These are phyloP conservation scores for Blastobotrys aristatus DNA, from an alignment of 1,139 yeast species.

Conservation along the genomic window DNA sequence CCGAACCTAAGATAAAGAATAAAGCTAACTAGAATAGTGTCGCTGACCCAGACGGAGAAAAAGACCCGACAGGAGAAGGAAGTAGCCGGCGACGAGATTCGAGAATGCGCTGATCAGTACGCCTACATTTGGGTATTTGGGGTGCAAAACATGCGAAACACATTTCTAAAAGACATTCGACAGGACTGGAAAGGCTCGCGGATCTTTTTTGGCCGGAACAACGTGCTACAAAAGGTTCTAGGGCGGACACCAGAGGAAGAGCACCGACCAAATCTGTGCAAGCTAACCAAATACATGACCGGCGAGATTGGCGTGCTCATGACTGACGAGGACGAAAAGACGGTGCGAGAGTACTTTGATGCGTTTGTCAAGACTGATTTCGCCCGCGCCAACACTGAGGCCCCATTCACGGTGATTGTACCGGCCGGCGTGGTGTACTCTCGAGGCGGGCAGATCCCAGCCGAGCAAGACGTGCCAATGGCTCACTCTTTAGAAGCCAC, in stretches of 20 bases:
- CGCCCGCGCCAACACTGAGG: conserved; percentile 80
- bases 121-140: conserved; percentile 80
- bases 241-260: conserved; percentile 88
- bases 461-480: conserved; percentile 93
- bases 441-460: conserved; percentile 87
- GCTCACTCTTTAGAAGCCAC: conserved; percentile 94
- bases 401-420: conserved; percentile 77
- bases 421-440: conserved; percentile 92
- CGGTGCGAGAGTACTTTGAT: conserved; percentile 78
- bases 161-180: conserved; percentile 89
- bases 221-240: conserved; percentile 86
- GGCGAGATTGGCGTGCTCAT: conserved; percentile 86
- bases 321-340: conserved; percentile 79
- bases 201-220: conserved; percentile 83
- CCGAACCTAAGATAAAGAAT: not conserved
- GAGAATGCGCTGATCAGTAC: conserved; percentile 71
- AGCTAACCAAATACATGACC: conserved; percentile 51
- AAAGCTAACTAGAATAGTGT: conserved; percentile 43
- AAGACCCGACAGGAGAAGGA: conserved; percentile 92
- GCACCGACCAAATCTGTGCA: conserved; percentile 75
- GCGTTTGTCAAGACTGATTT: conserved; percentile 76
- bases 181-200: conserved; percentile 89
- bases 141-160: conserved; percentile 91
- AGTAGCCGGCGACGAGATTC: conserved; percentile 83
- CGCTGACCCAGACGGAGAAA: conserved; percentile 94